Base-by-base conservation (phyloP, 176 grass and related monocot genomes). In the Secale cereale region DNA sequence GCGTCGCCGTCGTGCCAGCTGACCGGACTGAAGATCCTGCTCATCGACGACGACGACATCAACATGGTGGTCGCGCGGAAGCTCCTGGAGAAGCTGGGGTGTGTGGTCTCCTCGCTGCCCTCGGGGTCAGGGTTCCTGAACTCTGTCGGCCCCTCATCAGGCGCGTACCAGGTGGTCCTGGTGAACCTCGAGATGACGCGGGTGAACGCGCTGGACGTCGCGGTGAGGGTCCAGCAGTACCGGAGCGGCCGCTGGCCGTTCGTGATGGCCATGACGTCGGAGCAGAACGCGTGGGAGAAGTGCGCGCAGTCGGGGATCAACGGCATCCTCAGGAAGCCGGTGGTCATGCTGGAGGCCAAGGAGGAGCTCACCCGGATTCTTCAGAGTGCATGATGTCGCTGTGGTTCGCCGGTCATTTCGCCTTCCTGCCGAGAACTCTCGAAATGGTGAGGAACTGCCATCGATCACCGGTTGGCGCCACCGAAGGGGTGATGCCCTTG, bases 41-140 rank as follows among this genome's bases (percentile, higher is more conserved):
- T 93, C 39, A 92, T 89, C 1, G 93, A 98, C 6, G 95, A 98
- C 4, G 92, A 93, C 36, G 87, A 78, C 8, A 85, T 91, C 46
- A 93, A 90, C 27, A 76, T 92, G 14, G 80, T 89, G 0, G 83
- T 98, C 19, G 90, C 89, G 2, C 75, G 74, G 63, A 97, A 94
- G 54, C 88, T 97, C 29, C 70, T 97, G n/a, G 86, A 93, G 64
- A 97, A 86, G 81, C 85, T 97, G 2, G 90, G 92, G 8, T 97
- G 91, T 10, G 82, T 69, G 3, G 95, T 94, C 19, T 94, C 76
- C 31, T 86, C 82, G 0, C 78, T 88, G 5, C 83, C 90, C 16
- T 94, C 91, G 13, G 90, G 92, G 16, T 83, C 76, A 1, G 86
- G 91, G 35, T 91, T 88, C 85, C 69, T 95, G 82, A 93, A 76